Base-by-base conservation (phyloP, 169 alveolate species). In the Plasmodium relictum region DNA sequence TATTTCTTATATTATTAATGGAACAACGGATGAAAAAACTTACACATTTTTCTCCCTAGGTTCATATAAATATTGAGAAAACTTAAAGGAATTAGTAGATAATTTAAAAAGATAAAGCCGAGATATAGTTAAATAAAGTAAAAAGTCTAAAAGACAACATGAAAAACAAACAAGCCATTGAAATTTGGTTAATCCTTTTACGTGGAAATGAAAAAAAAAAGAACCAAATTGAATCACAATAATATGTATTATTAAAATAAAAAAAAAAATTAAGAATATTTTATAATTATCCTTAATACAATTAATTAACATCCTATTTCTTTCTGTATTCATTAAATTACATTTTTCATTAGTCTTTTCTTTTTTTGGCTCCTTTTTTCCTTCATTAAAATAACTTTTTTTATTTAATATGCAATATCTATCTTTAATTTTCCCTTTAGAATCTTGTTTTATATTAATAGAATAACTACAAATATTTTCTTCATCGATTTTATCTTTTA, bases 131-230 rank as follows among this genome's bases (percentile, higher is more conserved):
- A 56, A n/a, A 37, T 54, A 83, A 68, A 83, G 37, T 1, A 83
- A 22, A 0, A 83, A 6, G 31, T 83, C 91, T 14, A 83, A 45
- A 3, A 42, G 16, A 68, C 91, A 83, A 68, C 54, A 83, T 12
- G 37, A 44, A 58, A 83, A 68, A 37, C 83, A 83, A 1, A 83
- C 12, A 14, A 54, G 50, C 91, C 91, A 83, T 22, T 83, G 91
- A 44, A 52, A 0, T 20, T 52, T 22, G 20, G 91, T 83, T 62
- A 83, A 56, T 26, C 91, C 91, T 16, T 44, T 42, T 61, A 83
- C 76, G 16, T 83, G 91, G 37, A 66, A 83, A 37, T 68, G 68
- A 56, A 83, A 83, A 31, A 83, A 41, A 20, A 83, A 41, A 0
- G 91, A 83, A 16, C 91, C 91, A 61, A 20, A 68, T 45, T 83